Evolutionary conservation across 129 eudicot genomes (phyloP).

Genomic region (Lactuca sativa): DNA sequence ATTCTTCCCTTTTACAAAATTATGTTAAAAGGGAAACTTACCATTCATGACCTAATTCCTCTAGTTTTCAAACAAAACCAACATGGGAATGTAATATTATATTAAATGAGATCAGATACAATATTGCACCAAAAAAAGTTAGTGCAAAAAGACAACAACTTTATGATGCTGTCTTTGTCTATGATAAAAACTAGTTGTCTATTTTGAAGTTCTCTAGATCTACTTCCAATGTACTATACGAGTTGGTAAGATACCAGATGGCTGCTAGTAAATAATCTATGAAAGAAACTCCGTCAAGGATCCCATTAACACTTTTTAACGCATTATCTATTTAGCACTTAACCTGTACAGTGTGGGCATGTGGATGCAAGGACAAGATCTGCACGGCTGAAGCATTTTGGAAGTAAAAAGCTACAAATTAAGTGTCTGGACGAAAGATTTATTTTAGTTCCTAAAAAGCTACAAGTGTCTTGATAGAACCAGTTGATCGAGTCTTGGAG

Average conservation of each 20-base stretch:
- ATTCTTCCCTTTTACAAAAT: not conserved
- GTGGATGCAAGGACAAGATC: not conserved
- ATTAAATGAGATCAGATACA: conserved; percentile 30
- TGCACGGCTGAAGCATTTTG: not conserved
- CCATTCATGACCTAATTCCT: conserved; percentile 50
- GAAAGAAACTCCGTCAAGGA: conserved; percentile 9
- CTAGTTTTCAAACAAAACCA: not conserved
- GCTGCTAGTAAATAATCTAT: not conserved
- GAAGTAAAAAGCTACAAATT: not conserved
- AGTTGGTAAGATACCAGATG: conserved; percentile 13
- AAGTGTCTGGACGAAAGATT: not conserved
- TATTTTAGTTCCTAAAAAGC: not conserved
- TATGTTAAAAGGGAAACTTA: conserved; percentile 26
- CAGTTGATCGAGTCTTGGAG: conserved; percentile 3
- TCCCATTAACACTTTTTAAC: conserved; percentile 18
- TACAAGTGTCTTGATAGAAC: conserved; percentile 16
- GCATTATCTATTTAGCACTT: conserved; percentile 19
- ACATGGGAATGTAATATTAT: conserved; percentile 13
- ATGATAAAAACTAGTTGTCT: conserved; percentile 21
- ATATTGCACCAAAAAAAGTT: conserved; percentile 32
- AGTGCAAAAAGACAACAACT: conserved; percentile 24
- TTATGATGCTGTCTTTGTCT: conserved; percentile 37
- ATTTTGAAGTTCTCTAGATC: conserved; percentile 15
- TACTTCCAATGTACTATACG: not conserved
- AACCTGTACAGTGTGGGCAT: not conserved